phyloP scores from a whole-genome alignment of 1,284 basidiomycete species.

The Cystobasidiaceae sp. region DNA sequence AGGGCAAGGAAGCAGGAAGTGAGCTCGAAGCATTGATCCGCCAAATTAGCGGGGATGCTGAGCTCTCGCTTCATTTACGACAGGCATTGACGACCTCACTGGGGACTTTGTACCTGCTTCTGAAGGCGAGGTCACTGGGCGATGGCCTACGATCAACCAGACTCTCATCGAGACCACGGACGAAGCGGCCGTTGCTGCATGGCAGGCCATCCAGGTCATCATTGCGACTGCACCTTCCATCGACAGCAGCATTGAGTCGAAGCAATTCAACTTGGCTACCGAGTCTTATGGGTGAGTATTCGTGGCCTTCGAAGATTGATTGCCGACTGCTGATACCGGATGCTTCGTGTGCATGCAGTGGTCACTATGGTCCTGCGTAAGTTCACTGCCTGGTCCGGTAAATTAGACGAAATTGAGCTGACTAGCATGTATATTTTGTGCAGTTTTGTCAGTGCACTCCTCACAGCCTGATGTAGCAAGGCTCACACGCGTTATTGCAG shows the following conservation, averaged over 20 bases:
- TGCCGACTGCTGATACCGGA: background rate
- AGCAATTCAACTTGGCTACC: constrained; percentile 12
- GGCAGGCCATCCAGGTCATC: constrained; percentile 6
- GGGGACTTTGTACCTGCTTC: background rate
- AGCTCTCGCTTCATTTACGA: background rate
- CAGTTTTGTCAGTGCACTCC: too few species aligned
- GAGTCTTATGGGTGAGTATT: background rate
- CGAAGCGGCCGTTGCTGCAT: background rate
- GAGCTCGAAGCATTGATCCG: background rate
- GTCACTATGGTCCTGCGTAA: background rate
- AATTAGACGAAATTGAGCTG: too few species aligned
- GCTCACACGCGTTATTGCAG: background rate
- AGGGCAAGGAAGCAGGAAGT: background rate
- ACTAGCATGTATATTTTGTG: too few species aligned
- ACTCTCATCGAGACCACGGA: background rate
- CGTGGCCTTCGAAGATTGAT: too few species aligned
- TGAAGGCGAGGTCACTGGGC: background rate
- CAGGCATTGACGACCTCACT: too few species aligned
- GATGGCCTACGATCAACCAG: background rate
- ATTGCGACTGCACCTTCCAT: background rate
- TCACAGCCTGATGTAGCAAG: too few species aligned
- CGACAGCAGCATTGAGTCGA: background rate
- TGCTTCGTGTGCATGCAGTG: background rate
- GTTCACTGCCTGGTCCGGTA: too few species aligned
- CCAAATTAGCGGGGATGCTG: background rate